phyloP scores from a whole-genome alignment of 2,329 filamentous ascomycete genomes.

The Eurotiales sp. region DNA sequence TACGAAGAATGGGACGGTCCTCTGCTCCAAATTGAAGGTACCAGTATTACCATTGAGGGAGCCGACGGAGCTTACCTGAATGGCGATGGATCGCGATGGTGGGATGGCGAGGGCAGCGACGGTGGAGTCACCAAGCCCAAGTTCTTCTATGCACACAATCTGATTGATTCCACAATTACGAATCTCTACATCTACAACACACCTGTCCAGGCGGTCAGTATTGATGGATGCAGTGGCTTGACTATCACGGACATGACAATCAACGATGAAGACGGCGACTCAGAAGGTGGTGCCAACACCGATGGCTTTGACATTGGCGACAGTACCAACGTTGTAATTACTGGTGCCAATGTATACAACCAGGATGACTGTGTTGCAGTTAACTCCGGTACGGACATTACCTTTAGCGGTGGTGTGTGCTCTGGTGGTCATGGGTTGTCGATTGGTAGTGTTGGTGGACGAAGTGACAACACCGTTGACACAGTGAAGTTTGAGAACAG shows the following conservation, averaged over 20 bases:
- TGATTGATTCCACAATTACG: constrained; percentile 28
- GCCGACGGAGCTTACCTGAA: constrained; percentile 53
- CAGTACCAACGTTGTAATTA: constrained; percentile 50
- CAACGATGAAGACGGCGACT: constrained; percentile 55
- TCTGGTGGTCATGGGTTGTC: constrained; percentile 32
- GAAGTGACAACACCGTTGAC: constrained; percentile 51
- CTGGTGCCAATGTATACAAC: constrained; percentile 54
- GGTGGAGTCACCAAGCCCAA: constrained; percentile 60
- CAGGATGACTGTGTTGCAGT: constrained; percentile 60
- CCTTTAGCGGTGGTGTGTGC: constrained; percentile 45
- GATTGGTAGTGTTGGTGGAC: constrained; percentile 41
- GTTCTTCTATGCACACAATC: constrained; percentile 52
- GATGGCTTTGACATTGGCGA: constrained; percentile 57
- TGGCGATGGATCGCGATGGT: constrained; percentile 55
- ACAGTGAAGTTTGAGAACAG: constrained; percentile 49
- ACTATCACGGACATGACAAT: constrained; percentile 52
- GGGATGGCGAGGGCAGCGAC: constrained; percentile 59
- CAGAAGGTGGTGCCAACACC: constrained; percentile 49
- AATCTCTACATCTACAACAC: constrained; percentile 32
- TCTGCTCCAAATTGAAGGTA: constrained; percentile 59
- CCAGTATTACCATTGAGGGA: constrained; percentile 51
- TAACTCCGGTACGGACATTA: constrained; percentile 45
- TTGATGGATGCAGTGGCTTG: constrained; percentile 45
- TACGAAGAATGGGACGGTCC: constrained; percentile 65
- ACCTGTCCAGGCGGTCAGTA: constrained; percentile 34